Evolutionary conservation across 2,329 filamentous ascomycete species (phyloP).

Genomic region (Colletotrichum sp.): DNA sequence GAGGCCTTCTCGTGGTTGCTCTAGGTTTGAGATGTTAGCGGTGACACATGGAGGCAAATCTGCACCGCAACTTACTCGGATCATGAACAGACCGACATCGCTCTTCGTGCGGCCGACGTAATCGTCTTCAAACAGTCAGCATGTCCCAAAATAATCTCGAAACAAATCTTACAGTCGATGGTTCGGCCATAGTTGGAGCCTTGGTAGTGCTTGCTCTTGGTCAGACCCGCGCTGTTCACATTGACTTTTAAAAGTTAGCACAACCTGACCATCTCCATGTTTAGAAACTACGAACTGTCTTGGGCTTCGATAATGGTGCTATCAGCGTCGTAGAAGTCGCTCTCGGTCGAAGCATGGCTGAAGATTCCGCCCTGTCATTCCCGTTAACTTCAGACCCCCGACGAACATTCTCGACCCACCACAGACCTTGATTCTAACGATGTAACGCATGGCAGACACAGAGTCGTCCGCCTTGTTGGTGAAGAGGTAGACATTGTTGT

Average conservation of each 20-base stretch:
- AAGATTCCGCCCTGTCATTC: conserved; percentile 27
- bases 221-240: conserved; percentile 31
- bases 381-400: neutral
- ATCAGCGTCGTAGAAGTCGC: conserved; percentile 35
- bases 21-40: neutral
- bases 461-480: conserved; percentile 45
- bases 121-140: conserved; percentile 35
- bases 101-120: conserved; percentile 40
- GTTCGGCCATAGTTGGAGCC: conserved; percentile 37
- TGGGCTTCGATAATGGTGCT: conserved; percentile 37
- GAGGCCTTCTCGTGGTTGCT: conserved; percentile 47
- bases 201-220: conserved; percentile 45
- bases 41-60: too few species aligned
- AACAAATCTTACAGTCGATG: neutral
- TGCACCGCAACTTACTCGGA: conserved; percentile 24
- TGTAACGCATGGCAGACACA: conserved; percentile 43
- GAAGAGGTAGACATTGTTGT: conserved; percentile 45
- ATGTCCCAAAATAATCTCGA: conserved; percentile 22
- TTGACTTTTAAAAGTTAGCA: neutral
- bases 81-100: conserved; percentile 40
- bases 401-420: neutral
- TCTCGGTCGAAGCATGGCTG: conserved; percentile 28
- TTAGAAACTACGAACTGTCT: conserved; percentile 23
- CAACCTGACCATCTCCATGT: neutral
- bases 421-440: conserved; percentile 33